Evolutionary conservation across 2,329 filamentous ascomycete genomes (phyloP), one percentile per base, ranked within the genome.

Genomic region (Ophiostoma angusticollis): DNA sequence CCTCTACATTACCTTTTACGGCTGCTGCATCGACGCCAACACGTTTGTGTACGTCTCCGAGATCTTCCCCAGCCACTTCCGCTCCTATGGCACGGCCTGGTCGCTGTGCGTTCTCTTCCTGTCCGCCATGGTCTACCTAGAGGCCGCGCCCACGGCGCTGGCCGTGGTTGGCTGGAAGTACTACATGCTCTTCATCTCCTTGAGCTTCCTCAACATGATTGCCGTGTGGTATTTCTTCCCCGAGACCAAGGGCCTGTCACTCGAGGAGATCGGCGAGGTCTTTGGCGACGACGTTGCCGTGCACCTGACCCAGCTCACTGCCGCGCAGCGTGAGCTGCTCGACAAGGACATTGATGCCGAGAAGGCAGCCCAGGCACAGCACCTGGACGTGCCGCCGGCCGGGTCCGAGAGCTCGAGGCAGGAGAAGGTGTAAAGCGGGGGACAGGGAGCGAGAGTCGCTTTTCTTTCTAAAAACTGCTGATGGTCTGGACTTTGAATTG

Each of bases 1-100:
- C 23, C 13, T 36, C 3, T 41, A 36, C 28, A 36, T 41, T 9
- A 37, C 39, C 4, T 41, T 41, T 12, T 37, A 37, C 22, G 39
- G 37, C n/a, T 34, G 31, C 37, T 40, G 31, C 21, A 34, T 34
- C 9, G 37, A 40, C 24, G 32, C 37, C 24, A 40, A 22, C 25
- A 40, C 32, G 5, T 40, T 34, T 16, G 32, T 42, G 3, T 45
- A 42, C 21, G 21, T 21, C 18, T 12, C 25, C 32, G 42, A 45
- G 18, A 45, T 45, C 31, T 38, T 44, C 33, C 35, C 42, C 5
- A 39, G 18, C 30, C 29, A 36, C 6, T 32, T 44, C 28, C 25
- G 42, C 2, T 29, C 39, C n/a, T 33, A 35, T 14, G 41, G 35
- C 9, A 39, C 22, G 2, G 39, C 34, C 11, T 39, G 27, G 30